A percentile compares a stretch with the other conserved stretches of the same genome.
Evolutionary conservation across 805 yeast genomes (phyloP).

Genomic region (Metschnikowia baotianmanensis): DNA sequence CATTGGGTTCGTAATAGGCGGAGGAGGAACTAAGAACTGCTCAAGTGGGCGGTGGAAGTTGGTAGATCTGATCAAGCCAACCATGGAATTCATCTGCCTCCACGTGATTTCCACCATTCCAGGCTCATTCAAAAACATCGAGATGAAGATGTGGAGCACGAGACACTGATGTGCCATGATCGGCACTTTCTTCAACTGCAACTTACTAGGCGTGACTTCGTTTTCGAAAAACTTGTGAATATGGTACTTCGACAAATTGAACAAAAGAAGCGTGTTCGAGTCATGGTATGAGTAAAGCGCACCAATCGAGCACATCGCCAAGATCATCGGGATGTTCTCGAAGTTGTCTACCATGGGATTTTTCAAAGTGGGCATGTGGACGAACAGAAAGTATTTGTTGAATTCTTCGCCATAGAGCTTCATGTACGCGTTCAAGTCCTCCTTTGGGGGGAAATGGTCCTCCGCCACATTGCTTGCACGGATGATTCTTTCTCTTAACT

Average conservation of each 20-base stretch:
- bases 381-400: conserved; percentile 78
- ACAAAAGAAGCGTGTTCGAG: conserved; percentile 66
- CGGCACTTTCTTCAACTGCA: conserved; percentile 53
- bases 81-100: conserved; percentile 53
- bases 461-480: conserved; percentile 50
- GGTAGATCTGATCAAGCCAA: conserved; percentile 52
- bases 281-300: conserved; percentile 83
- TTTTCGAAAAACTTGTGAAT: conserved; percentile 65
- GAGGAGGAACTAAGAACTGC: conserved; percentile 19
- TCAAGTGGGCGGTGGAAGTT: conserved; percentile 52
- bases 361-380: conserved; percentile 64
- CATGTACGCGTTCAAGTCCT: conserved; percentile 74
- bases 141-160: conserved; percentile 53
- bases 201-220: conserved; percentile 43
- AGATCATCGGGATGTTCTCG: conserved; percentile 60
- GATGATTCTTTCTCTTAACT: conserved; percentile 54
- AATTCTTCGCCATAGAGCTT: conserved; percentile 75
- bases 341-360: conserved; percentile 38
- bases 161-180: conserved; percentile 56
- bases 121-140: conserved; percentile 54
- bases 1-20: conserved; percentile 22
- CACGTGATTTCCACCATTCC: conserved; percentile 49
- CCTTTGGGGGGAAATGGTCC: conserved; percentile 68
- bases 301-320: conserved; percentile 86
- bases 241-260: conserved; percentile 63